Evolutionary conservation across 2,329 filamentous ascomycete genomes (phyloP).

Genomic region (Microsporum audouinii): DNA sequence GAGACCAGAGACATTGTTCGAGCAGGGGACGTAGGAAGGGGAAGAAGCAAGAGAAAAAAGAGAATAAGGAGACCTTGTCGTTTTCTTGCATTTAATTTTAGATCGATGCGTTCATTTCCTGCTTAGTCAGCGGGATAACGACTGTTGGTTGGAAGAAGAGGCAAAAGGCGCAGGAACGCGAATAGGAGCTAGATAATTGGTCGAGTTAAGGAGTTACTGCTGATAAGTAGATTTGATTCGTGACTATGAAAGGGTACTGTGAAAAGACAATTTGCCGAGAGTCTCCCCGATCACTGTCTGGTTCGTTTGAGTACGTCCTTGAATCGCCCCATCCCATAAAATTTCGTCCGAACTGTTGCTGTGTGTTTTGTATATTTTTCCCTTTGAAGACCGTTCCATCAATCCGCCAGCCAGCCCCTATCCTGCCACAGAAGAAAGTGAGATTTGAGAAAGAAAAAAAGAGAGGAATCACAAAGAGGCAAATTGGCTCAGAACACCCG

Average conservation of each 20-base stretch:
- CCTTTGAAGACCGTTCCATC: conserved; percentile 2
- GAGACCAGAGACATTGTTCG: background rate
- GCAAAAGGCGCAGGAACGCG: background rate
- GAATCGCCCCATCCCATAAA: background rate
- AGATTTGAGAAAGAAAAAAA: background rate
- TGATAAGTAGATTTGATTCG: background rate
- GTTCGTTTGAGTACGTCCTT: background rate
- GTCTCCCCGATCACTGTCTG: background rate
- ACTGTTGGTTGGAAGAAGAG: background rate
- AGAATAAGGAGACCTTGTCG: conserved; percentile 1
- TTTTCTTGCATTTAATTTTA: background rate
- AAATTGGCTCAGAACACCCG: background rate
- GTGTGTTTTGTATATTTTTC: background rate
- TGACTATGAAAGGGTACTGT: background rate
- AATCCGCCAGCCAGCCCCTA: background rate
- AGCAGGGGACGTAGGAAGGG: background rate
- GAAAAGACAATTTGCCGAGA: background rate
- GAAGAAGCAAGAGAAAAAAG: background rate
- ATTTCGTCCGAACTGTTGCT: background rate
- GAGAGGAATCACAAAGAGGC: background rate
- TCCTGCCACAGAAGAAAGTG: background rate
- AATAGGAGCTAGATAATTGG: background rate
- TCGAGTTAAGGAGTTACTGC: background rate
- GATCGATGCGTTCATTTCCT: background rate
- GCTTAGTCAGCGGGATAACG: background rate